Percentiles rank a stretch among this genome's conserved stretches.
phyloP scores from a whole-genome alignment of 2,329 filamentous ascomycete species.

The Aspergillus pseudotamarii region DNA sequence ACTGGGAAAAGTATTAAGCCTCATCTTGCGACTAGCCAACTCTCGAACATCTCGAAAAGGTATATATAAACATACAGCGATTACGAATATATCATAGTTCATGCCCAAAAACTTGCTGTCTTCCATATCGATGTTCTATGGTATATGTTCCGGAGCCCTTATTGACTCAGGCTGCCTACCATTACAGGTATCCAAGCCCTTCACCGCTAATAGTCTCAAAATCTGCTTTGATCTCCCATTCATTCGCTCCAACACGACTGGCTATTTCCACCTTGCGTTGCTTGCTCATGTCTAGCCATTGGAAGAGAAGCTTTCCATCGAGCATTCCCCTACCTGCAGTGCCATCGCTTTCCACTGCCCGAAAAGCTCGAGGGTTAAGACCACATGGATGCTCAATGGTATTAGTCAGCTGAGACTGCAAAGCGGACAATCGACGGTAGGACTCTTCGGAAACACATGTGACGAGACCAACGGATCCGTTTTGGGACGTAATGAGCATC shows the following conservation, averaged over 20 bases:
- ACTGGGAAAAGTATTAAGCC: background rate
- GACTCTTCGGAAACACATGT: slow-evolving; percentile 75
- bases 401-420: slow-evolving; percentile 77
- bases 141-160: background rate
- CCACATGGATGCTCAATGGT: slow-evolving; percentile 76
- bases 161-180: too few species aligned
- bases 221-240: slow-evolving; percentile 70
- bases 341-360: slow-evolving; percentile 57
- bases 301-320: slow-evolving; percentile 73
- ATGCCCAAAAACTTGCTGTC: background rate
- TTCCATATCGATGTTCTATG: background rate
- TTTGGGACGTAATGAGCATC: slow-evolving; percentile 72
- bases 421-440: slow-evolving; percentile 80
- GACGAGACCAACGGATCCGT: slow-evolving; percentile 76
- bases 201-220: slow-evolving; percentile 66
- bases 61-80: background rate
- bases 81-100: background rate
- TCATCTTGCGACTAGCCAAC: background rate
- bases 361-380: slow-evolving; percentile 80
- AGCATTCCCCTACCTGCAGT: slow-evolving; percentile 66
- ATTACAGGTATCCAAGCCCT: slow-evolving; percentile 56
- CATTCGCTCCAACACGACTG: slow-evolving; percentile 69
- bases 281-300: slow-evolving; percentile 76
- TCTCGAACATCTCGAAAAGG: background rate
- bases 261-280: slow-evolving; percentile 73